These are phyloP conservation scores for Saccharomyces mikatae DNA, from an alignment of 805 yeast species.

Conservation along the genomic window DNA sequence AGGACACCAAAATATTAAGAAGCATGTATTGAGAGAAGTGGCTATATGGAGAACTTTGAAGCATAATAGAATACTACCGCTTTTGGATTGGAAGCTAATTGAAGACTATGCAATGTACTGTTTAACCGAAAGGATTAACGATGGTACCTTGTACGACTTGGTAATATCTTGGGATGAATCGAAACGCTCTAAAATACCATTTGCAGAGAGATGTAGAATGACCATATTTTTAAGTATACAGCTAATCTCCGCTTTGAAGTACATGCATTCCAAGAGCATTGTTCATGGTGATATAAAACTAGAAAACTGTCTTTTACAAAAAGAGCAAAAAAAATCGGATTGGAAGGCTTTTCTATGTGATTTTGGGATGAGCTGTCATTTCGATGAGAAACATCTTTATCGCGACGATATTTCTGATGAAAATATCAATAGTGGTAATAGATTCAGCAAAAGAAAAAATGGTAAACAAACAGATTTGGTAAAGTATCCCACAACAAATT, in stretches of 20 bases:
- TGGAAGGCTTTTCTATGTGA: conserved; percentile 60
- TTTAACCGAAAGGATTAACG: conserved; percentile 55
- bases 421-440: conserved; percentile 5
- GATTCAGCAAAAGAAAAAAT: conserved; percentile 4
- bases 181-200: conserved; percentile 23
- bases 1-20: conserved; percentile 42
- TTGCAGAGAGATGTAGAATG: conserved; percentile 30
- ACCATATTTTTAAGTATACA: conserved; percentile 41
- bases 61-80: conserved; percentile 58
- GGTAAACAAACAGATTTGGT: neutral
- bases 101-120: conserved; percentile 55
- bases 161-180: conserved; percentile 60
- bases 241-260: conserved; percentile 49
- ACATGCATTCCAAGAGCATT: conserved; percentile 50
- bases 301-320: conserved; percentile 66
- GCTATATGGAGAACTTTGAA: conserved; percentile 63
- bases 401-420: neutral
- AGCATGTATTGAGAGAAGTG: conserved; percentile 63
- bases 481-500: neutral
- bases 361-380: conserved; percentile 67
- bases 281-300: conserved; percentile 80
- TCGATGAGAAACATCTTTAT: conserved; percentile 13
- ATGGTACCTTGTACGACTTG: conserved; percentile 76
- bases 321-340: conserved; percentile 19
- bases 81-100: conserved; percentile 55